Evolutionary conservation across 768 basidiomycete species (phyloP).

Genomic region (Cystofilobasidium ferigula): DNA sequence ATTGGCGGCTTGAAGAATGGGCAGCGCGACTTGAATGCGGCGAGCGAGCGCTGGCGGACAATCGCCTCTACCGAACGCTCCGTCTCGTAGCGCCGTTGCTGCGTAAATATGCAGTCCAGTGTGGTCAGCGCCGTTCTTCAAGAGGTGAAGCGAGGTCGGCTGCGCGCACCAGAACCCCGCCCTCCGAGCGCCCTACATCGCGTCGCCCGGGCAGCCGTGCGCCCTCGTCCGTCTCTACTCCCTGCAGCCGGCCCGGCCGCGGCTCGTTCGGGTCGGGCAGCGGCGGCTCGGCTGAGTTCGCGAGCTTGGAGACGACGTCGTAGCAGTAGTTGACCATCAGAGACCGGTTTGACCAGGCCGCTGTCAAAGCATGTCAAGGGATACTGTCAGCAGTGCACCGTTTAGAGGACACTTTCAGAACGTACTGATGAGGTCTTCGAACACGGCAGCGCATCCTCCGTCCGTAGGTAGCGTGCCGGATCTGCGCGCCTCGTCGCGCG

Average conservation of each 20-base stretch:
- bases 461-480: background rate
- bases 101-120: background rate
- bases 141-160: background rate
- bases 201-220: conserved; percentile 3
- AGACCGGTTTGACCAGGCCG: conserved; percentile 16
- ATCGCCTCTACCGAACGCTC: conserved; percentile 22
- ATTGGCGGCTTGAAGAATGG: background rate
- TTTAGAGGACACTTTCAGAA: background rate
- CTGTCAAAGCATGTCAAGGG: background rate
- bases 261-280: background rate
- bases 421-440: conserved; percentile 17
- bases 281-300: background rate
- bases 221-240: conserved; percentile 6
- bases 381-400: background rate
- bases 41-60: conserved; percentile 15
- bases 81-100: conserved; percentile 19
- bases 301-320: conserved; percentile 3
- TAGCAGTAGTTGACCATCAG: conserved; percentile 11
- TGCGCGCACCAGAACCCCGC: conserved; percentile 13
- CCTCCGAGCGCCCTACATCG: conserved; percentile 12
- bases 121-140: background rate
- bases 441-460: conserved; percentile 18
- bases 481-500: conserved; percentile 18
- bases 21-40: background rate
- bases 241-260: background rate